Conservation (phyloP, 306 rosid species). For the Fragaria iinumae region DNA sequence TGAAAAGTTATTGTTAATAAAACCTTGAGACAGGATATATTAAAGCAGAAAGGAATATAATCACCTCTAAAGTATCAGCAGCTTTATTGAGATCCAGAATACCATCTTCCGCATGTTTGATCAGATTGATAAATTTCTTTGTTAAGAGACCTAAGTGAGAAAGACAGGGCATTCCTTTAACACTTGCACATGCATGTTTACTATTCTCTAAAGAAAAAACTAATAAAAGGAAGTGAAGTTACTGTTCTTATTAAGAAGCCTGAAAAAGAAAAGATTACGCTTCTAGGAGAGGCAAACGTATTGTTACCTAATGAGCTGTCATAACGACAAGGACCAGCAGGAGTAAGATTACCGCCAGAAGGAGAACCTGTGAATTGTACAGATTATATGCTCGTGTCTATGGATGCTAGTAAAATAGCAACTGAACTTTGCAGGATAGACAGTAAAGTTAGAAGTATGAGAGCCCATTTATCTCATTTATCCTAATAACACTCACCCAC, state of each 20-base stretch:
- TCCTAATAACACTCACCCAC: slow-evolving; percentile 50
- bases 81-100: slow-evolving; percentile 81
- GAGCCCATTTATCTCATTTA: slow-evolving; percentile 24
- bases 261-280: not conserved
- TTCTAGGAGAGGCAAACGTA: slow-evolving; percentile 19
- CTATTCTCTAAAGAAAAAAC: not conserved
- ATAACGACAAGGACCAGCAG: slow-evolving; percentile 96
- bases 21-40: slow-evolving; percentile 26
- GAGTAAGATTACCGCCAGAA: slow-evolving; percentile 74
- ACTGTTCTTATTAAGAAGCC: not conserved
- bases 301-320: slow-evolving; percentile 91
- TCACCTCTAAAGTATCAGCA: slow-evolving; percentile 93
- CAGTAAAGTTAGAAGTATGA: not conserved
- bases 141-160: slow-evolving; percentile 72
- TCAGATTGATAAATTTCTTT: slow-evolving; percentile 86
- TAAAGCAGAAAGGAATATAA: slow-evolving; percentile 23
- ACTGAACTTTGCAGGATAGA: not conserved
- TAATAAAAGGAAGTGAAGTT: not conserved
- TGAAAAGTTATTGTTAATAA: slow-evolving; percentile 22
- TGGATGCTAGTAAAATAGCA: slow-evolving; percentile 13
- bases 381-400: slow-evolving; percentile 12
- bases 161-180: slow-evolving; percentile 20
- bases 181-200: slow-evolving; percentile 6
- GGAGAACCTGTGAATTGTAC: slow-evolving; percentile 76
- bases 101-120: slow-evolving; percentile 88